phyloP scores from a whole-genome alignment of 2,329 filamentous ascomycete genomes.

The Arthrobotrys entomopaga region DNA sequence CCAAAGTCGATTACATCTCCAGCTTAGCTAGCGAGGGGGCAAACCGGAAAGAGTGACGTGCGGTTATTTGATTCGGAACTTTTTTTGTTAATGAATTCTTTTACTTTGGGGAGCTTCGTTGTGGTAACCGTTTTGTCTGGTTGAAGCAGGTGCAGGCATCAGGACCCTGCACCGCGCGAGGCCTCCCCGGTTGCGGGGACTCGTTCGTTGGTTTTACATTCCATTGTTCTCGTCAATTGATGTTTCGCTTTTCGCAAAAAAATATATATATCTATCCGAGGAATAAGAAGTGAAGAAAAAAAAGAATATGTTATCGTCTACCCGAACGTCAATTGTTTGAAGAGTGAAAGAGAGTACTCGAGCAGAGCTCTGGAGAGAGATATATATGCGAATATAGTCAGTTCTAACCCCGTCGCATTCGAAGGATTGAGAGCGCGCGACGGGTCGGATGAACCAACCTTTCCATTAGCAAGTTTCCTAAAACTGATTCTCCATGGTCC shows the following conservation, averaged over 20 bases:
- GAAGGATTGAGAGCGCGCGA: too few relatives aligned
- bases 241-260: background rate
- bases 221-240: background rate
- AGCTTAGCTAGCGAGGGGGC: background rate
- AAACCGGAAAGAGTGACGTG: constrained; percentile 13
- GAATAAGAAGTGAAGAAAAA: background rate
- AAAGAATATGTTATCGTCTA: constrained; percentile 6
- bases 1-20: too few relatives aligned
- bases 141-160: constrained; percentile 16
- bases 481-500: constrained; percentile 1
- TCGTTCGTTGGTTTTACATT: constrained; percentile 3
- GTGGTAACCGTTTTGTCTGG: too few relatives aligned
- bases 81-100: constrained; percentile 1
- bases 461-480: constrained; percentile 7
- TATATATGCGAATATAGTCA: background rate
- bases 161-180: background rate
- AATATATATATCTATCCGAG: background rate
- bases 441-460: too few relatives aligned
- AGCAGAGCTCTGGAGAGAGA: constrained; percentile 6
- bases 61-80: constrained; percentile 30
- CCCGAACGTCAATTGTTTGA: constrained; percentile 9
- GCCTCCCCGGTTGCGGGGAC: constrained; percentile 2
- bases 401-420: too few relatives aligned
- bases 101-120: too few relatives aligned
- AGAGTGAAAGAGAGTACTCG: constrained; percentile 7